Conservation (phyloP, 1,139 yeast species). For the Pneumocystis canis region DNA sequence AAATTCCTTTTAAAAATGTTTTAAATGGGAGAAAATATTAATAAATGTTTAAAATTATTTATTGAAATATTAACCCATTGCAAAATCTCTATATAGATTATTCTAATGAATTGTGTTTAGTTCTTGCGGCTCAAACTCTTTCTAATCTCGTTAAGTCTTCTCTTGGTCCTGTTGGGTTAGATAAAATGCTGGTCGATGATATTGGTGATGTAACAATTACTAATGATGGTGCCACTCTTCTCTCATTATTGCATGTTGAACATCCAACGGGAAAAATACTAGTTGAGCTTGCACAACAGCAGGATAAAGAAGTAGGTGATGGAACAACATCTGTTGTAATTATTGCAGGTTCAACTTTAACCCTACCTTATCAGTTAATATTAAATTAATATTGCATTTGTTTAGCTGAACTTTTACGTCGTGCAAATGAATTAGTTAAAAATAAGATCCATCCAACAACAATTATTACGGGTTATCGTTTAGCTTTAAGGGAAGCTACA, state of each 20-base stretch:
- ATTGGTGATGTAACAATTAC: slow-evolving; percentile 98
- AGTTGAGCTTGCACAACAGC: slow-evolving; percentile 96
- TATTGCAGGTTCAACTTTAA: slow-evolving; percentile 4
- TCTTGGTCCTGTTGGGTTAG: slow-evolving; percentile 94
- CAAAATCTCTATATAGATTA: neutral
- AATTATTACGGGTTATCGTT: slow-evolving; percentile 86
- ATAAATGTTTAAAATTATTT: too few relatives aligned
- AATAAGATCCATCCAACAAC: slow-evolving; percentile 96
- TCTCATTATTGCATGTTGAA: slow-evolving; percentile 82
- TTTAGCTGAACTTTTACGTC: slow-evolving; percentile 61
- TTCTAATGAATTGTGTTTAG: slow-evolving; percentile 15
- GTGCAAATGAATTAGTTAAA: slow-evolving; percentile 89
- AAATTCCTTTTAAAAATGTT: neutral
- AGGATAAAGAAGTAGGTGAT: slow-evolving; percentile 97
- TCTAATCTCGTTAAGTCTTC: slow-evolving; percentile 96
- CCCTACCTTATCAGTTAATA: slow-evolving; percentile 72
- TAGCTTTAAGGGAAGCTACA: slow-evolving; percentile 84
- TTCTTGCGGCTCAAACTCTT: slow-evolving; percentile 87
- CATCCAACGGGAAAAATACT: slow-evolving; percentile 97
- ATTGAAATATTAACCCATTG: neutral
- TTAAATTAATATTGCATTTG: neutral
- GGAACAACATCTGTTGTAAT: slow-evolving; percentile 50
- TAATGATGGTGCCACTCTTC: slow-evolving; percentile 95
- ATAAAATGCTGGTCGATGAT: slow-evolving; percentile 96
- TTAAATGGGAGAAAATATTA: too few relatives aligned